phyloP scores from a whole-genome alignment of 1,284 basidiomycete species.

The Tremellales sp. region DNA sequence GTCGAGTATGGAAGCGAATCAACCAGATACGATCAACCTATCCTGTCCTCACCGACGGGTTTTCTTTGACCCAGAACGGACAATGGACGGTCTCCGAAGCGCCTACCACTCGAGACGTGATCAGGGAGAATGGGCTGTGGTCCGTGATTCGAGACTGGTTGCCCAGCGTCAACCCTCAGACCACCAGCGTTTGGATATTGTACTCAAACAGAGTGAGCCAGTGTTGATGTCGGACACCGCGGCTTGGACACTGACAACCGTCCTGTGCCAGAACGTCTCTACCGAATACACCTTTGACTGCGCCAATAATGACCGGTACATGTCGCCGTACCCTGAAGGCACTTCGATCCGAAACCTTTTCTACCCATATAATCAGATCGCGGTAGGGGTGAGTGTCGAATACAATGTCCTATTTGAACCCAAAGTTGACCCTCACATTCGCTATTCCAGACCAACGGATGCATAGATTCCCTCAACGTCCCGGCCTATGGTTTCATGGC shows the following conservation, averaged over 20 bases:
- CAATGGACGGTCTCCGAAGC: constrained; percentile 71
- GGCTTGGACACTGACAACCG: no score
- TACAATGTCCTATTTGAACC: no score
- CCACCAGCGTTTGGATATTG: constrained; percentile 70
- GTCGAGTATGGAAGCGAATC: constrained; percentile 67
- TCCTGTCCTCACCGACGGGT: constrained; percentile 70
- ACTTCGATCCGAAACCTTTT: constrained; percentile 64
- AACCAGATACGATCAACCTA: constrained; percentile 62
- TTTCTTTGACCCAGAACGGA: constrained; percentile 66
- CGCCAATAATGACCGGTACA: constrained; percentile 58
- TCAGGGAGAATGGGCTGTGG: constrained; percentile 77
- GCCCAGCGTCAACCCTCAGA: no score
- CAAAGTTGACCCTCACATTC: no score
- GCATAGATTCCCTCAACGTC: constrained; percentile 64
- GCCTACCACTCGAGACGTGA: constrained; percentile 71
- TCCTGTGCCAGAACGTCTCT: constrained; percentile 61
- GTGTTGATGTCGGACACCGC: no score
- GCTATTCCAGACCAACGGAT: no score
- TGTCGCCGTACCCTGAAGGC: constrained; percentile 62
- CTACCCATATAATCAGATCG: constrained; percentile 67
- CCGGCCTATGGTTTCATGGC: constrained; percentile 69
- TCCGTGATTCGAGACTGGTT: constrained; percentile 69
- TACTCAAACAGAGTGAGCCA: constrained; percentile 60
- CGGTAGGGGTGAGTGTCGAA: constrained; percentile 62
- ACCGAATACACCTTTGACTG: constrained; percentile 61